Conservation (phyloP, 2,329 filamentous ascomycete genomes). For the Botrytis fabae region DNA sequence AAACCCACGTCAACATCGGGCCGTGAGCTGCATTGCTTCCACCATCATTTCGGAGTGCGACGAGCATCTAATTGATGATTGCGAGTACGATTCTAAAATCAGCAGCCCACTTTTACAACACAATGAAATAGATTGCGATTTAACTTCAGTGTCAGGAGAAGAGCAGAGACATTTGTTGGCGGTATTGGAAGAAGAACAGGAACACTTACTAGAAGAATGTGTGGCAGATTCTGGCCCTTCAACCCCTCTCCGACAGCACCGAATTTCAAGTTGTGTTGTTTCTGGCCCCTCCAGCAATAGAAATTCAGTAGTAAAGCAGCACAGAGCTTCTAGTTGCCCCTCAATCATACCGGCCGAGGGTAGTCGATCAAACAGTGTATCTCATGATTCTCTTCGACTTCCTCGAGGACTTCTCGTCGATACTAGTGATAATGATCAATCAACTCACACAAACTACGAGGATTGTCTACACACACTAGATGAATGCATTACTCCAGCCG, state of each 20-base stretch:
- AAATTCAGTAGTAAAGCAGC: slow-evolving; percentile 2
- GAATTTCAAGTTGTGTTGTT: slow-evolving; percentile 11
- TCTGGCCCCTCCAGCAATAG: neutral
- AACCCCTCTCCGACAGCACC: slow-evolving; percentile 13
- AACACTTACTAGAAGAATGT: slow-evolving; percentile 15
- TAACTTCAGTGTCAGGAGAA: neutral
- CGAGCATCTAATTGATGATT: slow-evolving; percentile 12
- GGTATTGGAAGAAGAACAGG: slow-evolving; percentile 9
- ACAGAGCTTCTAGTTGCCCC: slow-evolving; percentile 19
- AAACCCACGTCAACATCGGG: neutral
- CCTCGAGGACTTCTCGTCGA: neutral
- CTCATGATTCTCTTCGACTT: slow-evolving; percentile 4
- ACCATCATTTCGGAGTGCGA: neutral
- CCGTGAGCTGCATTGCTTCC: neutral
- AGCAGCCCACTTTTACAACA: neutral
- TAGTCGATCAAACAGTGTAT: neutral
- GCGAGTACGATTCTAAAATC: slow-evolving; percentile 4
- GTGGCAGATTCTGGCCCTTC: slow-evolving; percentile 2
- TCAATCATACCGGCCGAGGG: neutral
- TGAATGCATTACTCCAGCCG: slow-evolving; percentile 14
- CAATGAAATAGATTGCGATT: neutral
- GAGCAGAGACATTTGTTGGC: neutral
- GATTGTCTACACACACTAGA: slow-evolving; percentile 17
- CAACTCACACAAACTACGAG: slow-evolving; percentile 7
- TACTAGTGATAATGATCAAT: slow-evolving; percentile 5